A percentile compares a stretch with the other conserved stretches of the same genome.
These are phyloP conservation scores for Thalassiosira livingstoniorum DNA, from an alignment of 352 stramenopile genomes.

Conservation along the genomic window DNA sequence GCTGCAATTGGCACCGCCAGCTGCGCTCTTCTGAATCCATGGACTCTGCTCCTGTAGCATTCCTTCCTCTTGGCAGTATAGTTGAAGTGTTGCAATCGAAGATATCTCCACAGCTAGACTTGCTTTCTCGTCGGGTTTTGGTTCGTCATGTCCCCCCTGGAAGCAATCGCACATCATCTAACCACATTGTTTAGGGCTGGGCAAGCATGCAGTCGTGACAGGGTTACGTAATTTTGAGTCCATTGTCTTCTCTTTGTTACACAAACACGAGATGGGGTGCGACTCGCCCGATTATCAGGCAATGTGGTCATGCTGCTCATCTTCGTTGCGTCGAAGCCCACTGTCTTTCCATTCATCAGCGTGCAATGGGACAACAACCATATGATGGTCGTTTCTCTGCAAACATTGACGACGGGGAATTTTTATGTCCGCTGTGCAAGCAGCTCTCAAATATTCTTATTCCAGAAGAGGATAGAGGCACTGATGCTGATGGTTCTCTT, in stretches of 20 bases:
- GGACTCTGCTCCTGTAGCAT: conserved; percentile 79
- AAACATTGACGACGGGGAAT: conserved; percentile 96
- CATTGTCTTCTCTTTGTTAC: conserved; percentile 79
- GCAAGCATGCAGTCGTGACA: conserved; percentile 83
- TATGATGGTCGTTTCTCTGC: conserved; percentile 93
- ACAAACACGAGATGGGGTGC: conserved; percentile 82
- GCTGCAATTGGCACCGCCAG: conserved; percentile 25
- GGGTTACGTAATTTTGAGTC: conserved; percentile 84
- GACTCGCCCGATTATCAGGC: conserved; percentile 82
- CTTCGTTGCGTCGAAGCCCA: conserved; percentile 95
- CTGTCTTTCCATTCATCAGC: conserved; percentile 93
- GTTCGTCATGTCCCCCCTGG: conserved; percentile 68
- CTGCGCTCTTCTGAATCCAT: conserved; percentile 81
- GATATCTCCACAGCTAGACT: conserved; percentile 75
- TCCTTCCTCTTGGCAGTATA: conserved; percentile 77
- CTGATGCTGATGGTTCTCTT: conserved; percentile 21
- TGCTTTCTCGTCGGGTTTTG: conserved; percentile 79
- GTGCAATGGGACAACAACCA: conserved; percentile 91
- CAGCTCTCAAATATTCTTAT: conserved; percentile 97
- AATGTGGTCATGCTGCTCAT: conserved; percentile 95
- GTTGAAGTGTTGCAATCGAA: conserved; percentile 76
- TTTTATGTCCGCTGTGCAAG: conserved; percentile 96
- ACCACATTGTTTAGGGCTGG: conserved; percentile 73
- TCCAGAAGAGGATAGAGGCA: conserved; percentile 77
- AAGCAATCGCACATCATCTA: conserved; percentile 12